Evolutionary conservation across 2,329 filamentous ascomycete genomes (phyloP).

Genomic region (Phialophora verrucosa): DNA sequence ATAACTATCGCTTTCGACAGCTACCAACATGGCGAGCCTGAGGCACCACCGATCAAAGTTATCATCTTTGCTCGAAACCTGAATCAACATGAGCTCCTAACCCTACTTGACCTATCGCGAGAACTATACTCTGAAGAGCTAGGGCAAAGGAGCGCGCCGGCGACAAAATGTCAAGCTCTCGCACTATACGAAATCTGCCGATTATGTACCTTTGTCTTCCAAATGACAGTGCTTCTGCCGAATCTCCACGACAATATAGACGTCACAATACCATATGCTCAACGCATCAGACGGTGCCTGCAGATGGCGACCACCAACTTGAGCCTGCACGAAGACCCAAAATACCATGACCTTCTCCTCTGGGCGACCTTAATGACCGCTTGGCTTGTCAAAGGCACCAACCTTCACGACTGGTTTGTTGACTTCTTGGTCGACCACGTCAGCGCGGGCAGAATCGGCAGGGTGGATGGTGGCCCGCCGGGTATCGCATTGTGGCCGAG

Average conservation of each 20-base stretch:
- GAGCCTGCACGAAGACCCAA: not conserved
- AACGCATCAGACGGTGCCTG: conserved; percentile 13
- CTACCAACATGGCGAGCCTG: conserved; percentile 11
- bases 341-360: conserved; percentile 9
- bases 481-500: not conserved
- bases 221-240: conserved; percentile 18
- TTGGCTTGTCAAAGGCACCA: conserved; percentile 8
- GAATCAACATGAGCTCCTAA: conserved; percentile 98
- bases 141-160: not conserved
- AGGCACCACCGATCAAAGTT: conserved; percentile 19
- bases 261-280: conserved; percentile 16
- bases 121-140: conserved; percentile 1
- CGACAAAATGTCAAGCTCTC: conserved; percentile 1
- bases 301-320: not conserved
- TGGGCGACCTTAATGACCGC: conserved; percentile 13
- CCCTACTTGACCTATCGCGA: conserved; percentile 87
- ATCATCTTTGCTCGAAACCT: conserved; percentile 52
- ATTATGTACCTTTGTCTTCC: conserved; percentile 18
- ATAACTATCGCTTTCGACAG: conserved; percentile 20
- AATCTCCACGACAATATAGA: conserved; percentile 14
- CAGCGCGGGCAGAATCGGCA: not conserved
- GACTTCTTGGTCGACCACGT: conserved; percentile 11
- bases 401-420: conserved; percentile 12
- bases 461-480: not conserved
- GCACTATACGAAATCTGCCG: conserved; percentile 19